Percentiles rank a stretch among this genome's conserved stretches.
These are phyloP conservation scores for Skeletonema potamos DNA, from an alignment of 108 stramenopile species.

Conservation along the genomic window DNA sequence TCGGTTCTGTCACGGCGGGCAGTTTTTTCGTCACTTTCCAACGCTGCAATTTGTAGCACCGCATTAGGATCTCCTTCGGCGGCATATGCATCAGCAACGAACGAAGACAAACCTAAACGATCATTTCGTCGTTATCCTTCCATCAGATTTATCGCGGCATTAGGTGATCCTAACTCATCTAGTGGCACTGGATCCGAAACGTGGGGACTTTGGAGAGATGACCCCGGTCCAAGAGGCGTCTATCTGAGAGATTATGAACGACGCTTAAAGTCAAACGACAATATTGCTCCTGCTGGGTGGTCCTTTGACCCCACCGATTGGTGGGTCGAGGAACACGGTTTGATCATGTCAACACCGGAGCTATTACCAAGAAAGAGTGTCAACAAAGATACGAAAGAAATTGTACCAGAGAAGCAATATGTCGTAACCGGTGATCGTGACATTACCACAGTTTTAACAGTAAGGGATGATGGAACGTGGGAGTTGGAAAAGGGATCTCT, in stretches of 20 bases:
- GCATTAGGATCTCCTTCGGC: not conserved
- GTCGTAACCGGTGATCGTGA: conserved; percentile 51
- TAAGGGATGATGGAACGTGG: conserved; percentile 45
- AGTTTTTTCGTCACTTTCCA: not conserved
- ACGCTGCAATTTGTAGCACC: not conserved
- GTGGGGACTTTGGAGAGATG: conserved; percentile 82
- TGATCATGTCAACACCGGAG: conserved; percentile 50
- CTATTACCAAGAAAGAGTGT: conserved; percentile 41
- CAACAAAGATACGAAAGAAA: conserved; percentile 60
- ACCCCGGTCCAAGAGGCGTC: conserved; percentile 86
- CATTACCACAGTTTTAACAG: conserved; percentile 41
- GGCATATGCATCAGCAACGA: not conserved
- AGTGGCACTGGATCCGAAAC: conserved; percentile 55
- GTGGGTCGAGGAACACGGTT: conserved; percentile 88
- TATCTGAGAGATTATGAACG: conserved; percentile 65
- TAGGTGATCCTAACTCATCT: conserved; percentile 66
- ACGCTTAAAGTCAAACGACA: conserved; percentile 32
- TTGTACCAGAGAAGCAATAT: conserved; percentile 30
- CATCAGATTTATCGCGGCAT: conserved; percentile 82
- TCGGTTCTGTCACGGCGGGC: not conserved
- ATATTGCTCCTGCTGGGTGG: conserved; percentile 82
- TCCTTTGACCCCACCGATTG: conserved; percentile 70
- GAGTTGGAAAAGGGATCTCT: conserved; percentile 42
- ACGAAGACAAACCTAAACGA: not conserved
- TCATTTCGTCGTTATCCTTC: conserved; percentile 58